Base-by-base conservation (phyloP, 2,329 filamentous ascomycete genomes). In the Paraphoma chrysanthemicola region DNA sequence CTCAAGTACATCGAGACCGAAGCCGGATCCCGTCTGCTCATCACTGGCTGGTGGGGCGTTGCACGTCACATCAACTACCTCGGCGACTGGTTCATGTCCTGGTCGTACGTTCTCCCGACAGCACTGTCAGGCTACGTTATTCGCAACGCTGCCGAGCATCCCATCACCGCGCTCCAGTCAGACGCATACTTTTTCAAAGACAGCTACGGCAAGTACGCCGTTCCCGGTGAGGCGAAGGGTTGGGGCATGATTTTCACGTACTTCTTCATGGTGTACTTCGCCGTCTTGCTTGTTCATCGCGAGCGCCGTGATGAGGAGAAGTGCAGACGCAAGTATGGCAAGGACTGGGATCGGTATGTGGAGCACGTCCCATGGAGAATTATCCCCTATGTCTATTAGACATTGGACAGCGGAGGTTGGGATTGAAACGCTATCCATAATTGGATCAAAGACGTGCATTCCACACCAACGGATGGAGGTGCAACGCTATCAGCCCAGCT, bases 1-100 rank as follows among this genome's bases (percentile, higher is more conserved):
- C 86, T 97, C 66, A 87, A 90, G 73, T 96, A 90, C 77, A 93
- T 98, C 58, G 83, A 95, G 80, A 98, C 94, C 9, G 88, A 88
- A 71, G 84, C 86, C 2, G 94, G 94, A 49, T 93, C 90, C 55
- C 90, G 89, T 66, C 86, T 97, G 30, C 84, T 97, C 62, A 88
- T 88, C 3, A 90, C 90, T 0, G 94, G 94, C 53, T 98, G 94
- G 94, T 97, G 94, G 94, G 94, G 94, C 43, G 82, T 87, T 18
- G 90, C 93, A 0, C 87, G 94, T 42, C 94, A 98, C 78, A 94
- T 97, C 83, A 98, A 97, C 81, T 97, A 98, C 78, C 79, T 96
- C 1, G 94, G 93, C 50, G 94, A 98, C 80, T 97, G 93, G 93
- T 83, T 95, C 64, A 93, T 96, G 86, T 87, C 90, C 8, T 97